Conservation (phyloP, 2,329 filamentous ascomycete species). For the Didymosphaeria variabile region DNA sequence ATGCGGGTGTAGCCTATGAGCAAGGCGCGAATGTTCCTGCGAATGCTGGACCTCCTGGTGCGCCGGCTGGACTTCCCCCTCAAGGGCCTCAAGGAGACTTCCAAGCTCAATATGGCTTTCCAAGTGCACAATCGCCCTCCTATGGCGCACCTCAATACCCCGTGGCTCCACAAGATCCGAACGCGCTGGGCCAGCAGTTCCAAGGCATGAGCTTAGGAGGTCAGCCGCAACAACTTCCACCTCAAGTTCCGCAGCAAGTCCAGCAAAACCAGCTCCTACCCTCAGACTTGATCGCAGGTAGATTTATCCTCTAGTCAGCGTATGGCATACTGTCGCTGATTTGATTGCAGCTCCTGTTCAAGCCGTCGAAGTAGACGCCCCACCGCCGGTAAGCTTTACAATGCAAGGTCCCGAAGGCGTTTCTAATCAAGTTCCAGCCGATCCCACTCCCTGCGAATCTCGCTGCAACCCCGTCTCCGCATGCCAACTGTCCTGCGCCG, state of each 20-base stretch:
- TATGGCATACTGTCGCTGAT: constrained; percentile 61
- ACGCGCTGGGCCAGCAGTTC: constrained; percentile 79
- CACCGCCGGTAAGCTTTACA: constrained; percentile 67
- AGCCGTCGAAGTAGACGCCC: constrained; percentile 88
- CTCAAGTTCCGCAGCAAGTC: constrained; percentile 41
- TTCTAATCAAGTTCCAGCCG: constrained; percentile 51
- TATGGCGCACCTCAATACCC: constrained; percentile 37
- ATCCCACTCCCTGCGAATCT: constrained; percentile 93
- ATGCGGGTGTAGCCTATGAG: constrained; percentile 93
- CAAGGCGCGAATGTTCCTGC: constrained; percentile 82
- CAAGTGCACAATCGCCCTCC: constrained; percentile 30
- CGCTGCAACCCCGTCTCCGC: constrained; percentile 88
- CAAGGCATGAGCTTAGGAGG: constrained; percentile 76
- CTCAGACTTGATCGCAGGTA: constrained; percentile 79
- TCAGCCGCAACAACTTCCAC: constrained; percentile 51
- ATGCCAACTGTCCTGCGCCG: constrained; percentile 90
- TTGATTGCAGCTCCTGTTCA: constrained; percentile 93
- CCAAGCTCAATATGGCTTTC: constrained; percentile 36
- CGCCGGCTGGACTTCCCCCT: constrained; percentile 43
- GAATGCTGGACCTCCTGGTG: neutral
- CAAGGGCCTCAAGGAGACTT: constrained; percentile 15
- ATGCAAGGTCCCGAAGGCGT: too few relatives aligned
- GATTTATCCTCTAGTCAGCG: neutral
- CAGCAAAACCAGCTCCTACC: constrained; percentile 83
- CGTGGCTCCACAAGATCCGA: constrained; percentile 61